Percentiles rank a stretch among this genome's conserved stretches.
Conservation (phyloP, 2,329 filamentous ascomycete genomes). For the Chaetomium sp. region DNA sequence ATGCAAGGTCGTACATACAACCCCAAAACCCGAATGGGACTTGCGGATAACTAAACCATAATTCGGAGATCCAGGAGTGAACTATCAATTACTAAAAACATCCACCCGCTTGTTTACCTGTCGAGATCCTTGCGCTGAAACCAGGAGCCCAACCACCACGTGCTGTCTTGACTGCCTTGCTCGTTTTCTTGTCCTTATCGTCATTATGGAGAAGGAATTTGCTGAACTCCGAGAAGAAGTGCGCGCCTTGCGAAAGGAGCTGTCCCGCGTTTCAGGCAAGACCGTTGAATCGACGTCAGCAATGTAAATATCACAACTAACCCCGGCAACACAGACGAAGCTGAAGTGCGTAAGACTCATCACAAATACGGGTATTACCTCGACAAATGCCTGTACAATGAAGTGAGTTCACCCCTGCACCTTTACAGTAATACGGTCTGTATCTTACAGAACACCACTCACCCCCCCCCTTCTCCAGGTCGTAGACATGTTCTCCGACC, state of each 20-base stretch:
- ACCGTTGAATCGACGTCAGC: no score
- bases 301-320: neutral
- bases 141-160: no score
- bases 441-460: no score
- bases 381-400: conserved; percentile 52
- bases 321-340: conserved; percentile 35
- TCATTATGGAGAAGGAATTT: conserved; percentile 28
- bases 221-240: conserved; percentile 34
- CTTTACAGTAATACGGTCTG: neutral
- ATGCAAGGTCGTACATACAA: no score
- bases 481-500: conserved; percentile 44
- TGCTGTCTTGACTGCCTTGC: no score
- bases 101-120: no score
- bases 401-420: conserved; percentile 29
- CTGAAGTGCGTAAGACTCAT: conserved; percentile 48
- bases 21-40: no score
- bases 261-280: conserved; percentile 29
- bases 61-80: no score
- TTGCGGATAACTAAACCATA: no score
- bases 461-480: conserved; percentile 27
- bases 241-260: conserved; percentile 29
- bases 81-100: no score
- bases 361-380: conserved; percentile 55
- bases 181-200: neutral
- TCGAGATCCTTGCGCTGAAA: no score